Base-by-base conservation (phyloP, 805 yeast species). In the Candida yuanshanica region DNA sequence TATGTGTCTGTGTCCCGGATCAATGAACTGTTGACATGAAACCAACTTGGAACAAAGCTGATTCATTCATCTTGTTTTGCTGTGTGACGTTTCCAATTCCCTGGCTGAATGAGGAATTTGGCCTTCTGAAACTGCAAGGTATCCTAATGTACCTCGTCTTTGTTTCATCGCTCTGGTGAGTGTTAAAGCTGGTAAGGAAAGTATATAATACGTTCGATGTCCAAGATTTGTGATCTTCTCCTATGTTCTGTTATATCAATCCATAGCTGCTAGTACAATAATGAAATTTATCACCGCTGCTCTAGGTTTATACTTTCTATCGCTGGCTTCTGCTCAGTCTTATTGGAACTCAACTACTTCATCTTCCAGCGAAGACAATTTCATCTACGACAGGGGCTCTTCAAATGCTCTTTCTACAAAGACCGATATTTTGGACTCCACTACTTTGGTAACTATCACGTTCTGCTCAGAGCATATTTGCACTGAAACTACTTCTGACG, bases 381-480 rank as follows among this genome's bases (percentile, higher is more conserved):
- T 46, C 32, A 17, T 46, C 20, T 46, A 46, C 33, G 26, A 23
- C 22, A 8, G 11, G 11, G 20, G 13, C 7, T 16, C 20, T 7
- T 20, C 39, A 35, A 9, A 21, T 18, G 16, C 36, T 4, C 13
- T 11, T n/a, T 9, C 24, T 3, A 17, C 38, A 2, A 16, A 17
- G 14, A 20, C 26, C 20, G 23, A n/a, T 3, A 22, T 18, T 7
- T 11, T 13, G 3, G 36, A 22, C 20, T 10, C 46, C 2, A 48
- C 51, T 2, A 53, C 58, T 25, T 16, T 45, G 23, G 50, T 52
- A 12, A 50, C 55, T 1, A 36, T 49, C 21, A 53, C 58, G 5
- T 50, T 54, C 1, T 55, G 59, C 33, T 41, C 45, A 1, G 16
- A 43, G 1, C 25, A 46, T 10, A 42, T 16, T 8, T 52, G 59